Evolutionary conservation across 1,284 basidiomycete genomes (phyloP), one percentile per base, ranked within the genome.

Genomic region (Meripilus lineatus): DNA sequence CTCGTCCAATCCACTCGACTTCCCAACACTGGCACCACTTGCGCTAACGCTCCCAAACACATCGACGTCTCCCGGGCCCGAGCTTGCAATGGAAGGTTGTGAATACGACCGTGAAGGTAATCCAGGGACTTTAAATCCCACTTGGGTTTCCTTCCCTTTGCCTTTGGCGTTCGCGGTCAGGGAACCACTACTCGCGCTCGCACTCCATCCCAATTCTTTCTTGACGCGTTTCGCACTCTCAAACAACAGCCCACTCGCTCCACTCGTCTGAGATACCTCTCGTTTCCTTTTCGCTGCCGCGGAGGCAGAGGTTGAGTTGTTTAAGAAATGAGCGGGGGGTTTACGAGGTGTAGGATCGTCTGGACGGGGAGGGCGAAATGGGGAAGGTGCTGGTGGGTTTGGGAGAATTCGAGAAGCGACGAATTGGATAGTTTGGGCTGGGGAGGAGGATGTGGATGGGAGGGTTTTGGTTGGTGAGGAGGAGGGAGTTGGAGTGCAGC

Each of bases 321-420:
- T 41, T 36, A 54, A 42, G 53, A 48, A 58, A 15, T 54, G 53
- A 14, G 54, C 48, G 3, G 81, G 80, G 0, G 82, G 81, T 32
- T 72, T 69, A 15, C 86, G 81, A 6, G 84, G 85, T 2, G 79
- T 85, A 0, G 83, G 85, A 49, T 89, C 86, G 50, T 89, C 85
- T 0, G 86, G 85, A 23, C 86, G 71, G 2, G 85, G 84, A 1
- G 70, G 58, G 15, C 78, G 72, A 11, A 11, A 14, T 10, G 23
- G 42, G 49, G 42, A 49, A 61, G 15, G 49, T 64, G 61, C 58
- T 13, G 70, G 68, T 7, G 67, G 69, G 0, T 63, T 66, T 20
- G 71, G 64, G 6, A 71, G 66, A 46, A 87, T 70, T 18, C 81
- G 75, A 0, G 79, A 81, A 5, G 81, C 84, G 15, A 69, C 58